These are phyloP conservation scores for Fistulifera solaris DNA, from an alignment of 108 stramenopile species.

Conservation along the genomic window DNA sequence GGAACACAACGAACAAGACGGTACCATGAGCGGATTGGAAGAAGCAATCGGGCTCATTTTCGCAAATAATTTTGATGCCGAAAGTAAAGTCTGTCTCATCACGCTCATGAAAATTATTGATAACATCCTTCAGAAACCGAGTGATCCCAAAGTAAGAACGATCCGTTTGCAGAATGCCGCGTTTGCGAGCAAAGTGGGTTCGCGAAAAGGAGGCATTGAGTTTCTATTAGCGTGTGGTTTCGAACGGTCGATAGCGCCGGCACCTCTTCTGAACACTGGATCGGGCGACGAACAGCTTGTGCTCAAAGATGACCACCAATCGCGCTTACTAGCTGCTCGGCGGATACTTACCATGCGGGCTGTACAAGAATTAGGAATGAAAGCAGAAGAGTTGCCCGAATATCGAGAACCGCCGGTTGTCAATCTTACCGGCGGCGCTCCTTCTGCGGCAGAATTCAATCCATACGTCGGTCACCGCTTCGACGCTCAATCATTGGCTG, in stretches of 20 bases:
- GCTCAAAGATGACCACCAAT: conserved; percentile 33
- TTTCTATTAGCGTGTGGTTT: conserved; percentile 66
- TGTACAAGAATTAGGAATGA: conserved; percentile 28
- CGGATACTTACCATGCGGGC: conserved; percentile 30
- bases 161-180: conserved; percentile 48
- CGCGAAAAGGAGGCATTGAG: conserved; percentile 37
- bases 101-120: conserved; percentile 69
- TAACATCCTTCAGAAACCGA: conserved; percentile 49
- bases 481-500: conserved; percentile 54
- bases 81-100: conserved; percentile 38
- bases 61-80: conserved; percentile 50
- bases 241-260: conserved; percentile 16
- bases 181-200: conserved; percentile 45
- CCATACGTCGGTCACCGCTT: conserved; percentile 50
- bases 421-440: neutral
- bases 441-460: conserved; percentile 34
- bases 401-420: conserved; percentile 9
- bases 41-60: conserved; percentile 32
- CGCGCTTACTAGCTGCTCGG: conserved; percentile 28
- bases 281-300: conserved; percentile 14
- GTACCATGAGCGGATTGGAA: conserved; percentile 11
- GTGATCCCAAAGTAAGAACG: conserved; percentile 60
- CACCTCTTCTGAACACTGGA: conserved; percentile 8
- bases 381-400: conserved; percentile 34
- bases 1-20: too few relatives aligned